Evolutionary conservation across 1,284 basidiomycete genomes (phyloP).

Genomic region (Volvariella volvacea): DNA sequence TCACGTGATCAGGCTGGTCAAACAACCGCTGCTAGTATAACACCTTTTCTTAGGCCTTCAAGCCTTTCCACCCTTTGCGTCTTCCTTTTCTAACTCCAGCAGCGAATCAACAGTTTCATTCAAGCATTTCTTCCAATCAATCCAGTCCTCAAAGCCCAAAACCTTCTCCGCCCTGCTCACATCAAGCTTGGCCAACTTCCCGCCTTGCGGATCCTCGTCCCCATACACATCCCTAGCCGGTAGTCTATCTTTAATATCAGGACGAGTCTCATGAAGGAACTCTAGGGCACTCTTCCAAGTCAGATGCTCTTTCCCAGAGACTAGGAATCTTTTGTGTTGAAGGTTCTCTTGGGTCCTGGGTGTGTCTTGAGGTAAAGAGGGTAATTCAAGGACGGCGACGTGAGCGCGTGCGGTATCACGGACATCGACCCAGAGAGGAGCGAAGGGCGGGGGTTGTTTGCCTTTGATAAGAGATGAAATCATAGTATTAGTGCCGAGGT

Average conservation of each 20-base stretch:
- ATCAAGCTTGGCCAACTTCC: constrained; percentile 10
- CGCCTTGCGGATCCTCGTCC: background rate
- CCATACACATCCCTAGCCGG: no score
- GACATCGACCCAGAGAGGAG: constrained; percentile 16
- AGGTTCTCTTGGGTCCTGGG: constrained; percentile 13
- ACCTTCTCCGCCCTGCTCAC: constrained; percentile 9
- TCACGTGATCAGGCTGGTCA: no score
- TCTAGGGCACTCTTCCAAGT: background rate
- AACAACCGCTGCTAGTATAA: no score
- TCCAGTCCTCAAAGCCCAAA: constrained; percentile 18
- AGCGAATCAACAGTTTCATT: constrained; percentile 17
- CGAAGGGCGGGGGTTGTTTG: background rate
- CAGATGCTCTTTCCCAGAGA: background rate
- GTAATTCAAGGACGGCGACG: constrained; percentile 15
- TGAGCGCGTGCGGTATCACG: constrained; percentile 23
- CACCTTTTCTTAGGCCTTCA: no score
- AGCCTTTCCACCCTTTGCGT: no score
- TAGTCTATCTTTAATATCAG: background rate
- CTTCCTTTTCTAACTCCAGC: constrained; percentile 16
- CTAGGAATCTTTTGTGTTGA: background rate
- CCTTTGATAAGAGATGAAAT: background rate
- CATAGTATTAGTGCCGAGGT: constrained; percentile 11
- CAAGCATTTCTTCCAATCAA: constrained; percentile 17
- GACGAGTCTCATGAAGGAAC: background rate
- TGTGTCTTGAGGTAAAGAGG: background rate